Base-by-base conservation (phyloP, 495 filamentous ascomycete genomes). In the Xylaria bambusicola region DNA sequence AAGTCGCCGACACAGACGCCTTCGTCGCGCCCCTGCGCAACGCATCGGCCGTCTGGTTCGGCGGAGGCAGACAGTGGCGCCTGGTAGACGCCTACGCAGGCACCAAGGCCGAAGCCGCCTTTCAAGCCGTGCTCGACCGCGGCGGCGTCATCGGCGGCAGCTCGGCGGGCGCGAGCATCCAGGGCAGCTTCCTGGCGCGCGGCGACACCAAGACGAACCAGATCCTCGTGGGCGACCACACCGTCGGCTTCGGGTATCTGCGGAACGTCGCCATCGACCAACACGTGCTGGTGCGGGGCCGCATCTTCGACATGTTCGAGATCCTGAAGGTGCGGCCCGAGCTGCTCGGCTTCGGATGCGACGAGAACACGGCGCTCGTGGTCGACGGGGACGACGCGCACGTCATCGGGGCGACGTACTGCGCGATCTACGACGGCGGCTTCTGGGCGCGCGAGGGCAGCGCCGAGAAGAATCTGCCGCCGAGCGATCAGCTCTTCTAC, bases 71-170 rank as follows among this genome's bases (percentile, higher is more conserved):
- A 0, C 70, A 73, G 47, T 73, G 70, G 70, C 70, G 66, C 20
- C 52, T 73, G 8, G 68, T 73, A 0, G 70, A 73, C 52, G 68
- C 70, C 36, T 73, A 73, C 57, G 70, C 70, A 6, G 70, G 70
- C 2, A 73, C 70, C 17, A 64, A 67, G 26, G 66, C 70, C 10
- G 68, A 73, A 60, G 60, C 58, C 2, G 46, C 64, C 13, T 67
- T 73, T 47, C 63, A 58, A 42, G 68, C 64, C 6, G 70, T 73
- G 33, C 64, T 73, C 13, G 66, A 58, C 24, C 58, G 66, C 13
- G 68, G 68, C 15, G 70, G 70, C 5, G 70, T 71, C 18, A 64
- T 73, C 3, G 61, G 64, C 41, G 70, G 70, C 7, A 69, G 63
- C 31, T 73, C 70, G 8, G 70, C 70, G 7, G 70, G 70, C 36